Base-by-base conservation (phyloP, 2,329 filamentous ascomycete species). In the Colletotrichum cuscutae region DNA sequence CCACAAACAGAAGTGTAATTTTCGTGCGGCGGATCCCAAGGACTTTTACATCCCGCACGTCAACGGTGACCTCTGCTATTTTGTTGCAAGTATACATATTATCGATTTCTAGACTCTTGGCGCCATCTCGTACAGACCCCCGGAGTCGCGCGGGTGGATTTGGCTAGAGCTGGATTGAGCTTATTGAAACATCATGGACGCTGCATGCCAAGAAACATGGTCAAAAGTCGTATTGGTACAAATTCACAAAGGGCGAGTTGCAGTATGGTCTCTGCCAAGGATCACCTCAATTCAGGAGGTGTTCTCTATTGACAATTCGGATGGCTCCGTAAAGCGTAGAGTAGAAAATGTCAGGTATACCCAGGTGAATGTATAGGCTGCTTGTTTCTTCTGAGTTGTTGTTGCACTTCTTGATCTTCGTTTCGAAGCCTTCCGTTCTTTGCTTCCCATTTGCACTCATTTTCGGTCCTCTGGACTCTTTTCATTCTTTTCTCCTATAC, bases 11-110 rank as follows among this genome's bases (percentile, higher is more conserved):
- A 7, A 19, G 63, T 28, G 46, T 30, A 67, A 71, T 68, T 57
- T 71, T 62, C 68, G 63, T 32, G 13, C 26, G 63, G 56, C 46
- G 68, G 68, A 68, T 57, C 68, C 49, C 42, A 49, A 70, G 67
- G 68, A 71, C 68, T 28, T 35, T 24, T 67, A 52, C 56, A 49
- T 62, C 32, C 22, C 32, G 49, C 68, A 57, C 22, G 24, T 65
- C 67, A 54, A 54, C 42, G 24, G 56, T 24, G n/a, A 49, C 28
- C 13, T 42, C 37, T 42, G 37, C 13, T 15, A 15, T 19, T 35
- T 42, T 28, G 63, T 58, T 68, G 64, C 49, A 28, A 28, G 56
- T 62, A 71, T 57, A 35, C 46, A 61, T 35, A 49, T 11, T 61
- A 42, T 22, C 30, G 22, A 28, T 46, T 37, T 35, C 35, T 24